phyloP scores from a whole-genome alignment of 2,329 filamentous ascomycete genomes.

The Diplodia mutila region DNA sequence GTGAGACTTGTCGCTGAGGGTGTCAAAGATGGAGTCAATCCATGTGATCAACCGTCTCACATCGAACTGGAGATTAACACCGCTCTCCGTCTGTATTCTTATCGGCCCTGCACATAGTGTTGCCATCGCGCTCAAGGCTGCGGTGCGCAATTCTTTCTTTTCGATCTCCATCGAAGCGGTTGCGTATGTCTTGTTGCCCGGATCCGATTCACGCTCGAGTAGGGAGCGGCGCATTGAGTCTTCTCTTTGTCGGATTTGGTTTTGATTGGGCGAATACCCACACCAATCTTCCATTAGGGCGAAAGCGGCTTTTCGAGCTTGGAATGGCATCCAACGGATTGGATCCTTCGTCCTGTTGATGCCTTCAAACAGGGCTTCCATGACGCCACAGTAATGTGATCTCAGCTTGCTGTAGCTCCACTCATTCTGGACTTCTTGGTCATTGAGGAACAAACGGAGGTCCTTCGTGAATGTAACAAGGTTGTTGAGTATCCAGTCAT shows the following conservation, averaged over 20 bases:
- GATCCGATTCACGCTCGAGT: slow-evolving; percentile 73
- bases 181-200: slow-evolving; percentile 74
- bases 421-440: slow-evolving; percentile 91
- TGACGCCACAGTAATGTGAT: slow-evolving; percentile 89
- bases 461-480: slow-evolving; percentile 89
- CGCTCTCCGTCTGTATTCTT: slow-evolving; percentile 84
- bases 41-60: slow-evolving; percentile 89
- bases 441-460: slow-evolving; percentile 90
- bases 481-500: slow-evolving; percentile 89
- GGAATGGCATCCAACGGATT: slow-evolving; percentile 95
- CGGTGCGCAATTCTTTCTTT: slow-evolving; percentile 86
- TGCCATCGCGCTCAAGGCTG: slow-evolving; percentile 94
- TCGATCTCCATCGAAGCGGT: slow-evolving; percentile 96
- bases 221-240: slow-evolving; percentile 85
- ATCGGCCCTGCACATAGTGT: slow-evolving; percentile 83
- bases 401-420: slow-evolving; percentile 91
- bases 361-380: slow-evolving; percentile 90
- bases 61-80: slow-evolving; percentile 87
- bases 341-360: slow-evolving; percentile 85
- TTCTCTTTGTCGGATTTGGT: slow-evolving; percentile 78
- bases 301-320: slow-evolving; percentile 92
- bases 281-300: slow-evolving; percentile 99
- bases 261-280: slow-evolving; percentile 90
- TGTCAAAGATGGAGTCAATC: slow-evolving; percentile 94
- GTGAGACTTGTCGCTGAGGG: slow-evolving; percentile 88